These are phyloP conservation scores for Emiliania huxleyi DNA, from an alignment of 78 protist genomes.

Conservation along the genomic window DNA sequence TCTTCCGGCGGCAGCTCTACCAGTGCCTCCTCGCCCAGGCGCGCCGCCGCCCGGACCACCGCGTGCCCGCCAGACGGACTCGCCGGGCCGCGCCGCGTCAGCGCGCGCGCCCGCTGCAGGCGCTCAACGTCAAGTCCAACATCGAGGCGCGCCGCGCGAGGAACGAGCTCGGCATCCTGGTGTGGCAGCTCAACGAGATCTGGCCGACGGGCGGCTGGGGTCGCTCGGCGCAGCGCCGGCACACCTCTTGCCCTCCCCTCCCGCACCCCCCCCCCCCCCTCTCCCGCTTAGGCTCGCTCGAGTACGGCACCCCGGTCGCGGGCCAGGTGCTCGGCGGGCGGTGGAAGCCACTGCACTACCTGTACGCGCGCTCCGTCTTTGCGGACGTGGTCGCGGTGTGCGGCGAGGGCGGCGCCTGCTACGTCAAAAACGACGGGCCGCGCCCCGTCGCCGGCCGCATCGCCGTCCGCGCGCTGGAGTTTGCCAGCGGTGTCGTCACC, in stretches of 20 bases:
- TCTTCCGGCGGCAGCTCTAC: constrained; percentile 44
- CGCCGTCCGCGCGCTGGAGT: not conserved
- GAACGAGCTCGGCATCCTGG: constrained; percentile 41
- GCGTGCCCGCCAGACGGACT: not conserved
- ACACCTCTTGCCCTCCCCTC: no score
- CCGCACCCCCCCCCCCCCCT: no score
- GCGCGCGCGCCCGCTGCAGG: not conserved
- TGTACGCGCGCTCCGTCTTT: not conserved
- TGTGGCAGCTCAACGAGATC: constrained; percentile 63
- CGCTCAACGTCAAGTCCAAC: constrained; percentile 33
- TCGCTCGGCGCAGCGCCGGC: no score
- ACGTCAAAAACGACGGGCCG: constrained; percentile 9
- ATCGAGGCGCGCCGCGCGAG: constrained; percentile 28
- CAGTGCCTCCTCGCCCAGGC: constrained; percentile 50
- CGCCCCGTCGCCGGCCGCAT: not conserved
- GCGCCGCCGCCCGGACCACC: not conserved
- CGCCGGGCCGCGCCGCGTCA: not conserved
- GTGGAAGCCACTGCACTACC: constrained; percentile 55
- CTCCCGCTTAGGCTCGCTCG: no score
- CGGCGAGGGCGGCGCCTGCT: constrained; percentile 27
- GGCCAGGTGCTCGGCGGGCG: constrained; percentile 58
- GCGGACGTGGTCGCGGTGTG: constrained; percentile 46
- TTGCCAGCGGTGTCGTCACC: not conserved
- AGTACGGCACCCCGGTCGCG: constrained; percentile 36
- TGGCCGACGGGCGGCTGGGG: constrained; percentile 77